Base-by-base conservation (phyloP, 371 early-diverging fungal species). In the Smittium mucronatum region DNA sequence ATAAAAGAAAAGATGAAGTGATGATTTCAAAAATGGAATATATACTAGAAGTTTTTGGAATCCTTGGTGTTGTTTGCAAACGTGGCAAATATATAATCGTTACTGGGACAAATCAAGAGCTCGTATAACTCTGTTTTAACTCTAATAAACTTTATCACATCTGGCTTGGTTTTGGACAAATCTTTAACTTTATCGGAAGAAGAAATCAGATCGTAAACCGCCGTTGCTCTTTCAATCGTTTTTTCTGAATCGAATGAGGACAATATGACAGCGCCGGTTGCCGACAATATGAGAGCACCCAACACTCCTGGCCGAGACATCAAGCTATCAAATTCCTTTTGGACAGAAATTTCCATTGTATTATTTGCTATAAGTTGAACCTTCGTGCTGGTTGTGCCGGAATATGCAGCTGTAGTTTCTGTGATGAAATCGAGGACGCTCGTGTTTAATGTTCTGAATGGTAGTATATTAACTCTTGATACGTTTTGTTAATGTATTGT, bases 121-220 rank as follows among this genome's bases (percentile, higher is more conserved):
- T 65, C 65, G 34, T 65, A 65, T 65, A 34, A n/a, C 36, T 65
- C 36, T 2, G 65, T 65, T 25, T 36, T 32, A n/a, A 65, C 5
- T 65, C 65, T n/a, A 8, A 65, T 65, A 11, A 65, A 65, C 34
- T 33, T 32, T 11, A 65, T 32, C 11, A n/a, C 21, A n/a, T 65
- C 34, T 36, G 32, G 36, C 2, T 5, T 33, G 34, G 2, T 65
- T 65, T 25, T 33, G 2, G 36, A 65, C 32, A 32, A 16, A 11
- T 61, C 15, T 61, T 61, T 28, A 61, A n/a, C 34, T n/a, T 65
- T 33, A 32, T n/a, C n/a, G n/a, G 65, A n/a, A 5, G 36, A 26
- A 2, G n/a, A 28, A 33, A 65, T 65, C 15, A 65, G n/a, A 17
- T 65, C 32, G 5, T 34, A 25, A 28, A 65, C 28, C 2, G 32